These are phyloP conservation scores for Colletotrichum noveboracense DNA, from an alignment of 2,329 filamentous ascomycete genomes.

Conservation along the genomic window DNA sequence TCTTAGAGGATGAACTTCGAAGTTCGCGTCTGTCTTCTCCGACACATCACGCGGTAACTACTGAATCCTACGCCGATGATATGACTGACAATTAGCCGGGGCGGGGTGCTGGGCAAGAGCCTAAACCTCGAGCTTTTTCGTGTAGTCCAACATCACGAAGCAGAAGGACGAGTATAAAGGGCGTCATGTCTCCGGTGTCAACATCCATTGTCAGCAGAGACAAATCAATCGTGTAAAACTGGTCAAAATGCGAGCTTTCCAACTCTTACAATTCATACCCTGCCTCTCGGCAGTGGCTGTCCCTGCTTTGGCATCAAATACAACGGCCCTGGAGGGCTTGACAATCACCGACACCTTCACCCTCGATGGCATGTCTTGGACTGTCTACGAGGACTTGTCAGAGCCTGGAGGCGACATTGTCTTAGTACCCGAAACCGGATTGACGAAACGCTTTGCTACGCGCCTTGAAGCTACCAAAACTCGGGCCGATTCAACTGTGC, in stretches of 20 bases:
- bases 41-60: neutral
- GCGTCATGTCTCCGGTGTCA: neutral
- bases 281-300: neutral
- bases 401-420: neutral
- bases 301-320: neutral
- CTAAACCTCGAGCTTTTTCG: neutral
- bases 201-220: neutral
- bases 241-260: neutral
- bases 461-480: neutral
- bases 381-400: neutral
- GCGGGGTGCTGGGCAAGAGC: neutral
- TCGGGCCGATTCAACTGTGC: neutral
- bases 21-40: neutral
- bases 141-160: too few species aligned
- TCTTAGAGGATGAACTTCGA: neutral
- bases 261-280: neutral
- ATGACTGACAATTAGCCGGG: neutral
- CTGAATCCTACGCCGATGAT: neutral
- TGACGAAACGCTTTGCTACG: neutral
- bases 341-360: neutral
- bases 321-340: neutral
- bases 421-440: neutral
- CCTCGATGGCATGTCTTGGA: neutral
- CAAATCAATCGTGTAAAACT: neutral
- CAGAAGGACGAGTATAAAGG: neutral